Conservation (phyloP, 257 asterid species). For the Nicotiana benthamiana region DNA sequence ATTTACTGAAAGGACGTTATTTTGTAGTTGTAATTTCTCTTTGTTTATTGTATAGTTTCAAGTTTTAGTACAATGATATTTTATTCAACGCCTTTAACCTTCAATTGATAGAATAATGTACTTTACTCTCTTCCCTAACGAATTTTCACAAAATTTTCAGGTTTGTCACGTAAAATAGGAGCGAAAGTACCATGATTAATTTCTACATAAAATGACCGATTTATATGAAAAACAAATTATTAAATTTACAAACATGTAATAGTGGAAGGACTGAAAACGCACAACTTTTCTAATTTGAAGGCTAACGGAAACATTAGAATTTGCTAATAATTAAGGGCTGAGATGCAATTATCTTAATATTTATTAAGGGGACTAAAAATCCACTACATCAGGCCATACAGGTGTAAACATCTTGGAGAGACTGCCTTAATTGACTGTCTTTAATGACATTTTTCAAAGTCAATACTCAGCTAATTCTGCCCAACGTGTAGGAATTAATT, state of each 20-base stretch:
- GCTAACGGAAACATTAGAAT: not conserved
- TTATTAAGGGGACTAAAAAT: not conserved
- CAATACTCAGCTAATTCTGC: slow-evolving; percentile 20
- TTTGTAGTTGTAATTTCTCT: not conserved
- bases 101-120: not conserved
- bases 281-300: not conserved
- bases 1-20: not conserved
- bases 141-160: not conserved
- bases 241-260: not conserved
- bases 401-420: slow-evolving; percentile 21
- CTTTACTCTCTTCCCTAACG: not conserved
- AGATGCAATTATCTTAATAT: not conserved
- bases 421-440: slow-evolving; percentile 29
- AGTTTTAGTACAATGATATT: not conserved
- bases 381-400: slow-evolving; percentile 6
- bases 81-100: not conserved
- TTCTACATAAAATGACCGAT: not conserved
- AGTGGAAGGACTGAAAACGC: not conserved
- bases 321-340: not conserved
- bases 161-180: not conserved
- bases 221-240: not conserved
- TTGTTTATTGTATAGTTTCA: not conserved
- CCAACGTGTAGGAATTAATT: slow-evolving; percentile 3
- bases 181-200: not conserved
- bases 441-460: slow-evolving; percentile 22